Evolutionary conservation across 148 eudicot genomes (phyloP), one percentile per base, ranked within the genome.

Genomic region (Dianthus caryophyllus): DNA sequence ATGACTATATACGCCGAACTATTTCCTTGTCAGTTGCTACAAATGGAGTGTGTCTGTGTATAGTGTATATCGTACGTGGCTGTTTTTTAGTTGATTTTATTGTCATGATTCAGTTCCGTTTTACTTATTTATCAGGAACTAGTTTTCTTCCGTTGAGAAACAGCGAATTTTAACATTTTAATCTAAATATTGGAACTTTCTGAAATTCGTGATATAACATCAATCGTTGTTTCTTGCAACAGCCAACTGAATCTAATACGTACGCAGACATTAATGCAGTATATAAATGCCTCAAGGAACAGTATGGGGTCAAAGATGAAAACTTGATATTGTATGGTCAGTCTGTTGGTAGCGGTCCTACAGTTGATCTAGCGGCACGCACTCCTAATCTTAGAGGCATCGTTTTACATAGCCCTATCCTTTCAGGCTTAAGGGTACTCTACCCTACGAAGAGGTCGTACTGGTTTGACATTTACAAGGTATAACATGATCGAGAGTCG

Each of bases 381-480:
- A 44, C 80, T 44, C 89, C 96, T 24, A 79, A 89, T 73, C 79
- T 89, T 57, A 83, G 95, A 86, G 98, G 95, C 38, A 95, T 89
- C 36, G 95, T 93, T 66, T 81, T 93, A 63, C 98, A 93, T 70
- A 89, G 96, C 76, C 96, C 98, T 38, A 89, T 93, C 36, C 80
- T 86, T 33, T 93, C 98, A 61, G 98, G 98, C 27, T 69, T 93
- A 55, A 81, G 98, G 67, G 98, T 93, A 60, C 76, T 93, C 58
- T 85, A 89, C 75, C 87, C 98, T 73, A 89, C 82, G 54, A 93
- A 86, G 75, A 79, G 88, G 66, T 83, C 95, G 18, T 93, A 78
- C 72, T 93, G 98, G 98, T 93, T 93, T 46, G 98, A 93, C 71
- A 93, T 93, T 47, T 93, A 81, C 83, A 93, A 93, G 98, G 98